Evolutionary conservation across 1,139 yeast species (phyloP).

Genomic region (Yamadazyma sp.): DNA sequence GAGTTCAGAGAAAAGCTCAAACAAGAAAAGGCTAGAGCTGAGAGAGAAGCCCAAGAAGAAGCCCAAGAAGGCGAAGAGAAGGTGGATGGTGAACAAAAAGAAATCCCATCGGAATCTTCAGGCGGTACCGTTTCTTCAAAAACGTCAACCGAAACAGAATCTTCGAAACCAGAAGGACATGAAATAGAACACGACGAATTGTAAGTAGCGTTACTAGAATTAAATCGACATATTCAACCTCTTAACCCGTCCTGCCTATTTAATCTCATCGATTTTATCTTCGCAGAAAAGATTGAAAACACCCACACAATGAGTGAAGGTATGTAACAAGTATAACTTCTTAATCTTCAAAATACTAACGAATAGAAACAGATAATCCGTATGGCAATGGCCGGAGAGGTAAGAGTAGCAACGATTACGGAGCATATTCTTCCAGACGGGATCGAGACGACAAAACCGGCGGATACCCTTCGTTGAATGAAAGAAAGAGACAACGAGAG

Average conservation of each 20-base stretch:
- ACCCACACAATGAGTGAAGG: constrained; percentile 8
- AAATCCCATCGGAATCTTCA: constrained; percentile 14
- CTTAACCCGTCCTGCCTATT: neutral
- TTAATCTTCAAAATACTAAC: constrained; percentile 1
- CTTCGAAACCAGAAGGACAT: constrained; percentile 6
- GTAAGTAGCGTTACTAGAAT: constrained; percentile 1
- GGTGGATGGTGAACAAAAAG: constrained; percentile 17
- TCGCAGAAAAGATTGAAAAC: neutral
- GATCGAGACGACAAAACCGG: neutral
- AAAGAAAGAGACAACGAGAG: constrained; percentile 10
- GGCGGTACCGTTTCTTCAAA: constrained; percentile 1
- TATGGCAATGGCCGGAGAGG: constrained; percentile 9
- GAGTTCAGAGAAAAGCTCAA: constrained; percentile 36
- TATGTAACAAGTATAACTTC: constrained; percentile 5
- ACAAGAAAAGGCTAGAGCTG: constrained; percentile 16
- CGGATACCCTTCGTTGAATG: neutral
- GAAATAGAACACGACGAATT: constrained; percentile 11
- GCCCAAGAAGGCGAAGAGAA: constrained; percentile 12
- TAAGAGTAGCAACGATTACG: constrained; percentile 2
- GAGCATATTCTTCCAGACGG: constrained; percentile 2
- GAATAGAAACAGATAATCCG: constrained; percentile 1
- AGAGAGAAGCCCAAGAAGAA: constrained; percentile 18
- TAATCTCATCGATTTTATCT: constrained; percentile 2
- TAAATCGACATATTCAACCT: neutral
- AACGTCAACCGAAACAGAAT: constrained; percentile 3